These are phyloP conservation scores for Leccinum subspadiceum DNA, from an alignment of 1,284 basidiomycete genomes.

Conservation along the genomic window DNA sequence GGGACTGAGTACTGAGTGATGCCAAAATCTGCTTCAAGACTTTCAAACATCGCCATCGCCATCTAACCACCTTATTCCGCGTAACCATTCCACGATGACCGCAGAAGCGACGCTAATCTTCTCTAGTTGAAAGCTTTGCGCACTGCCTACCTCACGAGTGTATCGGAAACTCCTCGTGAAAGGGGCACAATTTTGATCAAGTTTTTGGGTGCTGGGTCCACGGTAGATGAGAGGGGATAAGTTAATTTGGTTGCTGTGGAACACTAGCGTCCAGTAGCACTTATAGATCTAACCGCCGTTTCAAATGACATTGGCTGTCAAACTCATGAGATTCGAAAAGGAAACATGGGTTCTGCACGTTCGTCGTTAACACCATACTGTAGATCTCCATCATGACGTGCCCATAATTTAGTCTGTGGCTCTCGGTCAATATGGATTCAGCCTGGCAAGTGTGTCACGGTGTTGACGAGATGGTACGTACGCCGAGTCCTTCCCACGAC, in stretches of 20 bases:
- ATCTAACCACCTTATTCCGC: conserved; percentile 6
- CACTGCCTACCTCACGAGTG: background rate
- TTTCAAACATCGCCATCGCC: background rate
- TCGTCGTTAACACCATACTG: no score
- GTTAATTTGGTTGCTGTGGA: no score
- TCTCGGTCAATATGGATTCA: no score
- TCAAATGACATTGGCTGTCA: background rate
- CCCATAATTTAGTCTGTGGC: no score
- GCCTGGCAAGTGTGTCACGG: no score
- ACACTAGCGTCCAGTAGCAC: no score
- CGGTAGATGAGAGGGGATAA: background rate
- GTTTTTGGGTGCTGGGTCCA: conserved; percentile 3
- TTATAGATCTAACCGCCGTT: no score
- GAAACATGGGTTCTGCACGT: background rate
- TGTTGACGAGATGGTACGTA: no score
- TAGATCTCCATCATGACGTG: no score
- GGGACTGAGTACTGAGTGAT: background rate
- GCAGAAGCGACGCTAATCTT: conserved; percentile 12
- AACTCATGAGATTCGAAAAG: background rate
- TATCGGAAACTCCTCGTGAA: no score
- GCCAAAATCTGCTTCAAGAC: conserved; percentile 4
- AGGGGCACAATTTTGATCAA: conserved; percentile 7
- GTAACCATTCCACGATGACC: background rate
- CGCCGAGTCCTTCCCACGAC: background rate
- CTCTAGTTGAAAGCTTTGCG: conserved; percentile 11